Percentiles rank a stretch among this genome's conserved stretches.
Evolutionary conservation across 1,139 yeast genomes (phyloP).

Genomic region (Blastobotrys ciferrii): DNA sequence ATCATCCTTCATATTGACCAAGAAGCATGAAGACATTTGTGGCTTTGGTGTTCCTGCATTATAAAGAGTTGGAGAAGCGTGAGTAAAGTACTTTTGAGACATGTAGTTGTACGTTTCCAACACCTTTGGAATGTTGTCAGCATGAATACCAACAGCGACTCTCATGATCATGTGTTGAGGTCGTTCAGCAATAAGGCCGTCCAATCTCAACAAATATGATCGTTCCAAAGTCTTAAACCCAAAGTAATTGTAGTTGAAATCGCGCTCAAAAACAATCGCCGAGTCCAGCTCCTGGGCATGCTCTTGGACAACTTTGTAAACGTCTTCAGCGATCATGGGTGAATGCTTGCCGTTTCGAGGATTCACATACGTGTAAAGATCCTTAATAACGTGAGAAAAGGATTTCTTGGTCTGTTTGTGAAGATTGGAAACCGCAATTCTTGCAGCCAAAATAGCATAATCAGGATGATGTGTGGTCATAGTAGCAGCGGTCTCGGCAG

Average conservation of each 20-base stretch:
- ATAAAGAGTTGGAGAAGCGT: slow-evolving; percentile 86
- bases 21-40: slow-evolving; percentile 86
- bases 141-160: slow-evolving; percentile 86
- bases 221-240: slow-evolving; percentile 88
- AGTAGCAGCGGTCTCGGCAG: slow-evolving; percentile 96
- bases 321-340: slow-evolving; percentile 79
- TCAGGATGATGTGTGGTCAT: slow-evolving; percentile 98
- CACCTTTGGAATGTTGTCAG: slow-evolving; percentile 64
- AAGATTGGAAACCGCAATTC: slow-evolving; percentile 87
- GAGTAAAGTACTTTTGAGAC: slow-evolving; percentile 83
- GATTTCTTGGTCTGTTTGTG: slow-evolving; percentile 92
- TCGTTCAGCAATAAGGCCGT: slow-evolving; percentile 79
- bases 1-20: slow-evolving; percentile 85
- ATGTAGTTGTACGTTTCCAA: slow-evolving; percentile 79
- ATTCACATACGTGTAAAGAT: slow-evolving; percentile 70
- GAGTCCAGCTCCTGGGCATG: slow-evolving; percentile 73
- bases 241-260: slow-evolving; percentile 76
- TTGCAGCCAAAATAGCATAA: slow-evolving; percentile 90
- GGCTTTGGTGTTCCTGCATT: slow-evolving; percentile 88
- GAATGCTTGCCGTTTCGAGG: slow-evolving; percentile 73
- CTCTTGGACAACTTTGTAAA: slow-evolving; percentile 59
- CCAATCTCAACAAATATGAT: slow-evolving; percentile 68
- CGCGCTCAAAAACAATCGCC: slow-evolving; percentile 80
- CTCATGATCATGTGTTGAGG: slow-evolving; percentile 91
- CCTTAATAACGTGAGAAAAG: slow-evolving; percentile 74